These are phyloP conservation scores for Hypericum perforatum DNA, from an alignment of 345 rosid genomes.

Conservation along the genomic window DNA sequence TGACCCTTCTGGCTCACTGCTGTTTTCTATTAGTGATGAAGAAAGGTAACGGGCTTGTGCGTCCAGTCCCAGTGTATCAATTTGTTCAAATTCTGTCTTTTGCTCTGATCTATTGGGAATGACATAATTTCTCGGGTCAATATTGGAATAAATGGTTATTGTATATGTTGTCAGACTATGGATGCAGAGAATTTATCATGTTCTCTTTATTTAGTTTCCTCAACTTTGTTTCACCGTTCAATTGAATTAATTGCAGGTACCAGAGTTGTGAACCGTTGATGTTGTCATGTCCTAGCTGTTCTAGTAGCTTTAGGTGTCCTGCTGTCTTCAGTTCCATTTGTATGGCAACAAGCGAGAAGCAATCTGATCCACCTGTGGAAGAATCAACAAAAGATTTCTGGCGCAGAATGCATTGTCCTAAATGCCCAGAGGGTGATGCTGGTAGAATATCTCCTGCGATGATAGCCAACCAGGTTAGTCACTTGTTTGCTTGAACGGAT, in stretches of 20 bases:
- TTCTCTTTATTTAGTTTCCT: background rate
- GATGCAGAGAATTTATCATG: background rate
- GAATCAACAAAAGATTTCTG: conserved; percentile 47
- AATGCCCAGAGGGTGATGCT: conserved; percentile 51
- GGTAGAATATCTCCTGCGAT: conserved; percentile 64
- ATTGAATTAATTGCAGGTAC: conserved; percentile 39
- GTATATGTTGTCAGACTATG: background rate
- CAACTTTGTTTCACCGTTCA: background rate
- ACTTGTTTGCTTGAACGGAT: no score
- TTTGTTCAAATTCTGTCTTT: background rate
- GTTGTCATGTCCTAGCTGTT: conserved; percentile 83
- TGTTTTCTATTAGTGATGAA: conserved; percentile 56
- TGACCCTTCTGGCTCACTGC: conserved; percentile 46
- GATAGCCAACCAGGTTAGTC: conserved; percentile 76
- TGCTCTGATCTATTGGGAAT: background rate
- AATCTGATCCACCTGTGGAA: conserved; percentile 33
- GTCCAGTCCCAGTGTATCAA: background rate
- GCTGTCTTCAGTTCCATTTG: conserved; percentile 48
- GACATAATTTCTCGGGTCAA: background rate
- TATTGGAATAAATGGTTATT: background rate
- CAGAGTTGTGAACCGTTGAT: conserved; percentile 63
- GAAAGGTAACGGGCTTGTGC: conserved; percentile 49
- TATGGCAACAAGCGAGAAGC: conserved; percentile 20
- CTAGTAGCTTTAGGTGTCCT: conserved; percentile 63
- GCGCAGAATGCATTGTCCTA: conserved; percentile 57